A percentile compares a stretch with the other conserved stretches of the same genome.
Conservation (phyloP, 805 yeast species). For the Metschnikowia similis region DNA sequence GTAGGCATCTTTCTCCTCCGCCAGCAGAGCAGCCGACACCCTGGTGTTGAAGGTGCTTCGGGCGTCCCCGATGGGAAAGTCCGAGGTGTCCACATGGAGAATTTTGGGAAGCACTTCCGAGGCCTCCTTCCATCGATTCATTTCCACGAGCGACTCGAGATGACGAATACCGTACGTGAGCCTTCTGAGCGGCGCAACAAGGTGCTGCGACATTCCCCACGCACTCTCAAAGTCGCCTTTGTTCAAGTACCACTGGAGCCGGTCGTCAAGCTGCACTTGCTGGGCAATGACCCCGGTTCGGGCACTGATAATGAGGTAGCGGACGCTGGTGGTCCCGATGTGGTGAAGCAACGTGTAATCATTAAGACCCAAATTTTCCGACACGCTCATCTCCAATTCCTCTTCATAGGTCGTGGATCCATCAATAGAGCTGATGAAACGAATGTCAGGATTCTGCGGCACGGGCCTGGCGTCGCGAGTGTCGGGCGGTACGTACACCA, state of each 20-base stretch:
- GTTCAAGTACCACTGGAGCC: conserved; percentile 66
- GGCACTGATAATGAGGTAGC: conserved; percentile 72
- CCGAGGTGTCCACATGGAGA: conserved; percentile 18
- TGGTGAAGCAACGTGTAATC: conserved; percentile 69
- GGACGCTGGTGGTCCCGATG: conserved; percentile 35
- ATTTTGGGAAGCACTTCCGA: conserved; percentile 40
- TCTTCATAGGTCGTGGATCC: conserved; percentile 78
- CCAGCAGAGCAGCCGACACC: conserved; percentile 10
- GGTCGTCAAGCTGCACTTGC: conserved; percentile 65
- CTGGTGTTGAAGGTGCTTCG: conserved; percentile 26
- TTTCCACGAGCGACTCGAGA: conserved; percentile 39
- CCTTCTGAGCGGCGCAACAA: conserved; percentile 48
- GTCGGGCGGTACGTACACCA: conserved; percentile 48
- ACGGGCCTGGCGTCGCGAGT: conserved; percentile 17
- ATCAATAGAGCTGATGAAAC: conserved; percentile 57
- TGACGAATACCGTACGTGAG: conserved; percentile 58
- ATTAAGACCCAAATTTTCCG: conserved; percentile 61
- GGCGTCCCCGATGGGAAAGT: conserved; percentile 27
- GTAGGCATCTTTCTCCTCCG: conserved; percentile 17
- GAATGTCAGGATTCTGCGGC: conserved; percentile 65
- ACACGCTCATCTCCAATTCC: conserved; percentile 60
- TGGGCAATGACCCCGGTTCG: conserved; percentile 75
- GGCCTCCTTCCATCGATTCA: conserved; percentile 53
- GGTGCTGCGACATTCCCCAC: conserved; percentile 67
- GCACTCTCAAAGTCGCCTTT: conserved; percentile 58